phyloP scores from a whole-genome alignment of 129 eudicot genomes.

The Saposhnikovia divaricata region DNA sequence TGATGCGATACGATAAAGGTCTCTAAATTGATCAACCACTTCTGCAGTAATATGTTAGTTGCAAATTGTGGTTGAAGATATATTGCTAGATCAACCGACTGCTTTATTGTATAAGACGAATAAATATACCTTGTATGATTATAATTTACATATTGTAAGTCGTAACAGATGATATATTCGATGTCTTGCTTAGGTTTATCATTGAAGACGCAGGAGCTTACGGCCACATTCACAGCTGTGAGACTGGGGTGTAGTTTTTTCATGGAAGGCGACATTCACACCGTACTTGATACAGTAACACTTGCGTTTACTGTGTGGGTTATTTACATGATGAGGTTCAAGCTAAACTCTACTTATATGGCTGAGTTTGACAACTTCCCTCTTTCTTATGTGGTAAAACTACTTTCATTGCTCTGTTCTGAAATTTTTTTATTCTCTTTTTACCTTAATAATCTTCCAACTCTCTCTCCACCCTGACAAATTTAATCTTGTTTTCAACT shows the following conservation, averaged over 20 bases:
- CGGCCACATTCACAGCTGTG: conserved; percentile 62
- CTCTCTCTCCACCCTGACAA: not conserved
- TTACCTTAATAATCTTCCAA: not conserved
- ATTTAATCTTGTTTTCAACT: not conserved
- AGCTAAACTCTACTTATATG: conserved; percentile 50
- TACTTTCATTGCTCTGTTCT: not conserved
- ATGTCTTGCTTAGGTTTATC: conserved; percentile 57
- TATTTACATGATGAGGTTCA: conserved; percentile 74
- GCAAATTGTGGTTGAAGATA: too few species aligned
- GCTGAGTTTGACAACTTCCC: conserved; percentile 57
- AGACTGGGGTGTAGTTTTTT: conserved; percentile 55
- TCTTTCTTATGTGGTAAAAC: conserved; percentile 47
- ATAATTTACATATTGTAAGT: too few species aligned
- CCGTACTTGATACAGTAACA: conserved; percentile 66
- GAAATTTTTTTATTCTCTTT: conserved; percentile 12
- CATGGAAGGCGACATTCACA: conserved; percentile 83
- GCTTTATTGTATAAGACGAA: too few species aligned
- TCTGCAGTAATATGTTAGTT: too few species aligned
- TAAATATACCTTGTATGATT: too few species aligned
- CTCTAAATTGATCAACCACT: not conserved
- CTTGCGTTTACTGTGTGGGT: conserved; percentile 75
- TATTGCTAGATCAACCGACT: too few species aligned
- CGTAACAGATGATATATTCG: not conserved
- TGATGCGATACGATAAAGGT: too few species aligned
- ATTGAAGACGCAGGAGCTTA: conserved; percentile 79